Percentiles rank a stretch among this genome's conserved stretches.
phyloP scores from a whole-genome alignment of 768 basidiomycete species.

The Rickenella mellea region DNA sequence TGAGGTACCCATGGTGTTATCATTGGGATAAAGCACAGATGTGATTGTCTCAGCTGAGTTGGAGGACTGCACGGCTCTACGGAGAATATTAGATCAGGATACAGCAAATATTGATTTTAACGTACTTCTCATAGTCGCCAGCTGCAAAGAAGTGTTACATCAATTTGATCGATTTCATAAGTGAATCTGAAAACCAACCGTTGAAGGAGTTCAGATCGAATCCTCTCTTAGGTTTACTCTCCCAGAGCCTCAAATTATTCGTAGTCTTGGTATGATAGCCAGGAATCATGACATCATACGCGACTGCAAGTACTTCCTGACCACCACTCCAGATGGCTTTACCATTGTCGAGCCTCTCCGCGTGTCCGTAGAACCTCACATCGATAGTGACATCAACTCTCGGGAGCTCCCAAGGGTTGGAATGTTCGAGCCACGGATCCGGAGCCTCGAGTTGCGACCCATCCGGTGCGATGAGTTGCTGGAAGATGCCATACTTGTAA shows the following conservation, averaged over 20 bases:
- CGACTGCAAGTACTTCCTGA: slow-evolving; percentile 87
- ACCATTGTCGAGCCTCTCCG: slow-evolving; percentile 57
- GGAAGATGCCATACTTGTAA: slow-evolving; percentile 95
- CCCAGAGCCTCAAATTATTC: slow-evolving; percentile 84
- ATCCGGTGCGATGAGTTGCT: slow-evolving; percentile 78
- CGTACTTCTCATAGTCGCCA: slow-evolving; percentile 68
- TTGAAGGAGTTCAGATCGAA: slow-evolving; percentile 97
- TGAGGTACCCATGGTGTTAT: slow-evolving; percentile 50
- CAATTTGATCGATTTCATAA: background rate
- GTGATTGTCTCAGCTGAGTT: slow-evolving; percentile 93
- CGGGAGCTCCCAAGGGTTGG: slow-evolving; percentile 85
- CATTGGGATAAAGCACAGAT: slow-evolving; percentile 92
- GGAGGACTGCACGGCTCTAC: slow-evolving; percentile 70
- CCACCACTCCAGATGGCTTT: slow-evolving; percentile 78
- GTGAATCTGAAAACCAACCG: slow-evolving; percentile 32
- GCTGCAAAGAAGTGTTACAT: slow-evolving; percentile 32
- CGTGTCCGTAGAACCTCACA: slow-evolving; percentile 81
- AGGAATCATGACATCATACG: slow-evolving; percentile 93
- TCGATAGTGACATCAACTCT: slow-evolving; percentile 79
- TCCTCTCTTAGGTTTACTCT: slow-evolving; percentile 77
- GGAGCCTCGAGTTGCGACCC: slow-evolving; percentile 81
- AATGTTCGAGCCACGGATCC: slow-evolving; percentile 85
- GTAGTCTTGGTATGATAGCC: slow-evolving; percentile 74
- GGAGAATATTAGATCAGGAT: background rate
- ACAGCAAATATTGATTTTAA: background rate